A percentile compares a stretch with the other conserved stretches of the same genome.
Evolutionary conservation across 1,284 basidiomycete species (phyloP).

Genomic region (Meripilus lineatus): DNA sequence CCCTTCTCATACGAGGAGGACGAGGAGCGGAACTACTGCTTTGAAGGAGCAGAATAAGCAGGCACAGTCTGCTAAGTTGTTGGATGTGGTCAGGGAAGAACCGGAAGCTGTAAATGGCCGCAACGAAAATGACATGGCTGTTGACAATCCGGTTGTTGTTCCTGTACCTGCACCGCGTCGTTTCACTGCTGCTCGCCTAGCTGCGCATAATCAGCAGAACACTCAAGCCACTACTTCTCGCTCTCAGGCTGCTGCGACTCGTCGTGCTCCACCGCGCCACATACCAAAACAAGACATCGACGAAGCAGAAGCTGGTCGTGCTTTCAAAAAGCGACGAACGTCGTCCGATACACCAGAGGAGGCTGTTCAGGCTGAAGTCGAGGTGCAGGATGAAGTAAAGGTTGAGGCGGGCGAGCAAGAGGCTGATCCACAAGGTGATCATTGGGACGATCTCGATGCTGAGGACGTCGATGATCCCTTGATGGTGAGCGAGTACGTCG

Average conservation of each 20-base stretch:
- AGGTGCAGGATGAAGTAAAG: slow-evolving; percentile 30
- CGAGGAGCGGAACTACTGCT: slow-evolving; percentile 22
- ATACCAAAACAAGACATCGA: slow-evolving; percentile 23
- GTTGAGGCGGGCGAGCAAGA: slow-evolving; percentile 31
- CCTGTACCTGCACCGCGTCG: slow-evolving; percentile 25
- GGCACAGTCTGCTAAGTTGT: slow-evolving; percentile 3
- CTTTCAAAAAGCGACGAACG: slow-evolving; percentile 67
- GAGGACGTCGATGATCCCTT: slow-evolving; percentile 93
- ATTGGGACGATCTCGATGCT: slow-evolving; percentile 87
- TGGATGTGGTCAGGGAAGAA: slow-evolving; percentile 36
- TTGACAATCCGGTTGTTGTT: slow-evolving; percentile 36
- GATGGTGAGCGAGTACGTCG: slow-evolving; percentile 97
- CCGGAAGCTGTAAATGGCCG: slow-evolving; percentile 19
- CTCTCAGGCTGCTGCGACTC: slow-evolving; percentile 7
- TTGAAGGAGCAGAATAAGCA: slow-evolving; percentile 10
- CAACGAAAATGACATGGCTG: slow-evolving; percentile 52
- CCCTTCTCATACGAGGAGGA: slow-evolving; percentile 21
- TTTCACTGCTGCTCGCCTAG: slow-evolving; percentile 23
- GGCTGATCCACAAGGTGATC: slow-evolving; percentile 55
- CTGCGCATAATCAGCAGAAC: slow-evolving; percentile 12
- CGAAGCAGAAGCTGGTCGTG: slow-evolving; percentile 44
- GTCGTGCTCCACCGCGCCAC: slow-evolving; percentile 6
- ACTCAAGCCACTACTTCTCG: slow-evolving; percentile 12
- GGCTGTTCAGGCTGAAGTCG: slow-evolving; percentile 30
- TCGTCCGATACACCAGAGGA: slow-evolving; percentile 65